Evolutionary conservation across 345 rosid species (phyloP).

Genomic region (Viola odorata): DNA sequence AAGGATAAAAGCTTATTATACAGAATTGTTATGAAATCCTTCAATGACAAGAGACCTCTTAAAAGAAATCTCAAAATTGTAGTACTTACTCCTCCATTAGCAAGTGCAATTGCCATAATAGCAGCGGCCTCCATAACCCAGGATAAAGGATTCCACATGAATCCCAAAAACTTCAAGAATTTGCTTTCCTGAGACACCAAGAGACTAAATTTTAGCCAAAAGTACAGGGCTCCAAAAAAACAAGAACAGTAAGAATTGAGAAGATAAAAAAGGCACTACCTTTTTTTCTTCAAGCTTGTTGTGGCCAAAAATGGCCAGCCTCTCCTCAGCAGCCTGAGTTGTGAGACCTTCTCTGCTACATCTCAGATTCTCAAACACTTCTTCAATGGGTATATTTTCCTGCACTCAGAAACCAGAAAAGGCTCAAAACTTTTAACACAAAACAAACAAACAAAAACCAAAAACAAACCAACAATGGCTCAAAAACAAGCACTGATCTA

Average conservation of each 20-base stretch:
- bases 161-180: constrained; percentile 78
- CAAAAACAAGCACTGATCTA: constrained; percentile 50
- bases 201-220: background rate
- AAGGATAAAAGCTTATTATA: background rate
- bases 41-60: background rate
- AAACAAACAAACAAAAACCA: background rate
- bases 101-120: constrained; percentile 97
- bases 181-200: constrained; percentile 69
- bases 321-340: constrained; percentile 72
- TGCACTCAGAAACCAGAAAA: constrained; percentile 25
- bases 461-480: constrained; percentile 16
- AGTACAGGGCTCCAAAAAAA: background rate
- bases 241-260: background rate
- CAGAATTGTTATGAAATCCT: background rate
- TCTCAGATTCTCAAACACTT: constrained; percentile 91
- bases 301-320: constrained; percentile 86
- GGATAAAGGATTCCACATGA: constrained; percentile 99
- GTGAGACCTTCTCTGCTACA: constrained; percentile 91
- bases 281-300: constrained; percentile 96
- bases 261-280: constrained; percentile 22
- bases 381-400: constrained; percentile 98
- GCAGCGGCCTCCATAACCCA: constrained; percentile 99
- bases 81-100: constrained; percentile 93
- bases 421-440: background rate
- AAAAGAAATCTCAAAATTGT: background rate